phyloP scores from a whole-genome alignment of 2,329 filamentous ascomycete genomes.

The Ceratocystis destructans region DNA sequence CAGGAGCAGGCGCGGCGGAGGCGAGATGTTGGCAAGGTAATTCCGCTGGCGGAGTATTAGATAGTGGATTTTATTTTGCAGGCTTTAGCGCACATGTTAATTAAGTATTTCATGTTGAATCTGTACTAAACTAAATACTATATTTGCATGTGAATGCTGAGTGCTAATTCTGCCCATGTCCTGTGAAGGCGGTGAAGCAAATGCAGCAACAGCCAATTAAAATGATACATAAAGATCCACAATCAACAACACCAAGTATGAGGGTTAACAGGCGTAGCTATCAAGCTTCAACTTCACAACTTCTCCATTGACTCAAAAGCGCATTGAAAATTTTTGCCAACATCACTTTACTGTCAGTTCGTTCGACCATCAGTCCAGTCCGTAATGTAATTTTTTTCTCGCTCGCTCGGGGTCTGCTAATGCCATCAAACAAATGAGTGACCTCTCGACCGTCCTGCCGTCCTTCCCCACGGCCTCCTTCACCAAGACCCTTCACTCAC shows the following conservation, averaged over 20 bases:
- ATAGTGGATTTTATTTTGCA: background rate
- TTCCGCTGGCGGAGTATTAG: slow-evolving; percentile 56
- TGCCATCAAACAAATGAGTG: slow-evolving; percentile 49
- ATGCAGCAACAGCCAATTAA: slow-evolving; percentile 9
- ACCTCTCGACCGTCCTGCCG: slow-evolving; percentile 72
- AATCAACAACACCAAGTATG: slow-evolving; percentile 16
- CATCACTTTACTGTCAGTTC: too few relatives aligned
- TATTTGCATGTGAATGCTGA: too few relatives aligned
- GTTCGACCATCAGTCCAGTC: background rate
- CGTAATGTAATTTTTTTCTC: background rate
- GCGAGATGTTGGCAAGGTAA: slow-evolving; percentile 60
- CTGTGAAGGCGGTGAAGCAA: background rate
- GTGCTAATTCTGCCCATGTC: background rate
- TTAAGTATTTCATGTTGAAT: too few relatives aligned
- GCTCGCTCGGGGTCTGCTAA: background rate
- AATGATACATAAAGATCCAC: slow-evolving; percentile 7
- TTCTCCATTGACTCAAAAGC: background rate
- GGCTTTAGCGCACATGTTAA: background rate
- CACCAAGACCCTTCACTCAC: slow-evolving; percentile 58
- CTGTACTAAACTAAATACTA: too few relatives aligned
- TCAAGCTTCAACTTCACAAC: background rate
- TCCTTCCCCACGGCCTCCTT: slow-evolving; percentile 55
- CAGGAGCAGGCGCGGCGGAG: slow-evolving; percentile 42
- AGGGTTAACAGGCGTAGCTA: background rate
- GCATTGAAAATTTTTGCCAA: background rate